Conservation (phyloP, 106 monocot species). For the Acorus calamus region DNA sequence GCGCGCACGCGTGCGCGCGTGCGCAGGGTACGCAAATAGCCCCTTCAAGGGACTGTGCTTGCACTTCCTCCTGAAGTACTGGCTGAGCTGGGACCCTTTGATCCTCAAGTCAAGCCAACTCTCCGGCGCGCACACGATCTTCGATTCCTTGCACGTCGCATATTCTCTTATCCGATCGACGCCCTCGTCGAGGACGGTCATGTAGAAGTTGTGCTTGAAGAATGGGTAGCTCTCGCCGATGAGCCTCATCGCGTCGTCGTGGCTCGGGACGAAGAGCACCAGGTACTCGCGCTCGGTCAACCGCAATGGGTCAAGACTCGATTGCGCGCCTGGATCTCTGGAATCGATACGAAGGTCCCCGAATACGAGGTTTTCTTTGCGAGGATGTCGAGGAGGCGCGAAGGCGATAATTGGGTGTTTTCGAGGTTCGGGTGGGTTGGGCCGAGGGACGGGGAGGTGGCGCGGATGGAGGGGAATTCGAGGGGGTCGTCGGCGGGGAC, state of each 20-base stretch:
- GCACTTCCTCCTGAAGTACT: slow-evolving; percentile 58
- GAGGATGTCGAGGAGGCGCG: slow-evolving; percentile 51
- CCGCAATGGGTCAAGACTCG: slow-evolving; percentile 42
- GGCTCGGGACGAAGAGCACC: slow-evolving; percentile 29
- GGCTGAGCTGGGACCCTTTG: slow-evolving; percentile 64
- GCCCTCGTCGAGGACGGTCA: slow-evolving; percentile 35
- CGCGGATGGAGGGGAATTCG: background rate
- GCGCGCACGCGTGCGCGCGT: too few species aligned
- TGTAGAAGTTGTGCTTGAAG: slow-evolving; percentile 46
- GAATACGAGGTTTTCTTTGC: slow-evolving; percentile 45
- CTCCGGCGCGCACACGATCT: slow-evolving; percentile 42
- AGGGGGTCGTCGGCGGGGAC: slow-evolving; percentile 8
- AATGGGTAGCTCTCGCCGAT: slow-evolving; percentile 69
- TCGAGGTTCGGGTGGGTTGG: slow-evolving; percentile 33
- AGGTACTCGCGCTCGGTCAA: slow-evolving; percentile 43
- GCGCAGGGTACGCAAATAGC: slow-evolving; percentile 45
- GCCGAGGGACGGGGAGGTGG: slow-evolving; percentile 14
- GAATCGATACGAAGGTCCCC: slow-evolving; percentile 54
- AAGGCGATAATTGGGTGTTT: slow-evolving; percentile 35
- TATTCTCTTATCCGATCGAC: slow-evolving; percentile 42
- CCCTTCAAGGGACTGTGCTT: slow-evolving; percentile 50
- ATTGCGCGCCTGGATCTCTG: slow-evolving; percentile 49
- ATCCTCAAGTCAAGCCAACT: slow-evolving; percentile 59
- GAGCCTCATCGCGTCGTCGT: slow-evolving; percentile 52
- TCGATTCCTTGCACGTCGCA: slow-evolving; percentile 46